Evolutionary conservation across 495 filamentous ascomycete genomes (phyloP), one percentile per base, ranked within the genome.

Genomic region (Parathielavia appendiculata): DNA sequence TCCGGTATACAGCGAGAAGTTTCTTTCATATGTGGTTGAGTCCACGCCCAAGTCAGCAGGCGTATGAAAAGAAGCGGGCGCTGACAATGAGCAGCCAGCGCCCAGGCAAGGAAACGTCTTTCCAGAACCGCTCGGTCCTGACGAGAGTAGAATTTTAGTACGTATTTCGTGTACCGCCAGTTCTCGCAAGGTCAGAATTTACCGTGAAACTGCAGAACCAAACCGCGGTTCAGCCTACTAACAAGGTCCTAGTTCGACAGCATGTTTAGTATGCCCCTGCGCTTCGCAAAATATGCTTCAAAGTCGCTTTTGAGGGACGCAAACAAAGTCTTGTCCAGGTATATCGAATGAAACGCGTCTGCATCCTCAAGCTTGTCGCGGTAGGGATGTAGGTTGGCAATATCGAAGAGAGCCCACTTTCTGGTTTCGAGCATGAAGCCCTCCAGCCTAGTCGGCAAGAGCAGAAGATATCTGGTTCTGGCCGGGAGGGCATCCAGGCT

Each of bases 191-290:
- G n/a, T 17, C 4, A 17, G 26, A 9, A 16, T 35, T 43, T 16
- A 43, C 51, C 39, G 5, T 54, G 30, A 36, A 54, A 54, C 23
- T 54, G 40, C 1, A 46, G 16, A 10, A 36, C n/a, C 17, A 54
- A 16, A 3, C 26, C 47, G 3, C n/a, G 47, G 16, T 14, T 14
- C 4, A 35, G 14, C 5, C 4, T 6, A 1, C 16, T n/a, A 14
- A 35, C 26, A 3, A 7, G 6, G 2, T 20, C n/a, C 0, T 5
- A 11, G 17, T 4, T 13, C 0, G 12, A 2, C 30, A 11, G 23
- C 12, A 35, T 54, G 0, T 22, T 14, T 1, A 53, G 14, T 16
- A 32, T 0, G 23, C 5, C 16, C 2, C 9, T 30, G 2, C 51
- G 51, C 9, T 17, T 13, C 7, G 22, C 26, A 14, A 54, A 46